Evolutionary conservation across 192 early-diverging fungal genomes (phyloP).

Genomic region (Bifiguratus adelaidae): DNA sequence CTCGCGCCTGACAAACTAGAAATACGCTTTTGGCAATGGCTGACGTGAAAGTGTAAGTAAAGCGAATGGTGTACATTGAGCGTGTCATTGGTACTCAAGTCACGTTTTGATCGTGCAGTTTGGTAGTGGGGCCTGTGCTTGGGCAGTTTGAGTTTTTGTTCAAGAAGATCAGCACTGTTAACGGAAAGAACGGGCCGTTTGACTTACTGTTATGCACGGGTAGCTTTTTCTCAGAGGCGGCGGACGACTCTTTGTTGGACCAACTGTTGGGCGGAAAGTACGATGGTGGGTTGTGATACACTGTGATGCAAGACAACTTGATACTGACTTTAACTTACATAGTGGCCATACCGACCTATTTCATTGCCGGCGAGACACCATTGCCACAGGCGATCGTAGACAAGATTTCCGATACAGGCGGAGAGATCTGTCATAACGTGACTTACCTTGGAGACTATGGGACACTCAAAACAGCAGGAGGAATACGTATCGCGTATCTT

Average conservation of each 20-base stretch:
- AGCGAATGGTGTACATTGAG: too few relatives aligned
- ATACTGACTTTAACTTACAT: background rate
- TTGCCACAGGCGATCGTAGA: slow-evolving; percentile 44
- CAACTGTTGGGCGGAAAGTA: slow-evolving; percentile 43
- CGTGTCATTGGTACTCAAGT: too few relatives aligned
- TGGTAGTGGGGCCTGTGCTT: slow-evolving; percentile 68
- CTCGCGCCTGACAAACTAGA: too few relatives aligned
- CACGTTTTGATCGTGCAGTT: too few relatives aligned
- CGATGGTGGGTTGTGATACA: slow-evolving; percentile 13
- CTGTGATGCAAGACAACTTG: background rate
- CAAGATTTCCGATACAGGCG: slow-evolving; percentile 37
- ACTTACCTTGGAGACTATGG: slow-evolving; percentile 55
- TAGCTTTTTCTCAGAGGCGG: slow-evolving; percentile 61
- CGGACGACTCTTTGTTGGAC: slow-evolving; percentile 29
- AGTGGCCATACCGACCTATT: slow-evolving; percentile 69
- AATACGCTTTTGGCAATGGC: too few relatives aligned
- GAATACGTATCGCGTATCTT: slow-evolving; percentile 49
- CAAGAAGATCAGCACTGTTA: slow-evolving; percentile 59
- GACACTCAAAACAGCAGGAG: slow-evolving; percentile 42
- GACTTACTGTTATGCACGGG: slow-evolving; percentile 71
- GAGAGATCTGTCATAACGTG: slow-evolving; percentile 71
- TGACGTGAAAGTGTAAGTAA: too few relatives aligned
- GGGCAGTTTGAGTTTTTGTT: slow-evolving; percentile 59
- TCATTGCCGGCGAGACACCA: slow-evolving; percentile 52
- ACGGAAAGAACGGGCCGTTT: slow-evolving; percentile 81